Base-by-base conservation (phyloP, 768 basidiomycete genomes). In the Cystobasidium ongulense region DNA sequence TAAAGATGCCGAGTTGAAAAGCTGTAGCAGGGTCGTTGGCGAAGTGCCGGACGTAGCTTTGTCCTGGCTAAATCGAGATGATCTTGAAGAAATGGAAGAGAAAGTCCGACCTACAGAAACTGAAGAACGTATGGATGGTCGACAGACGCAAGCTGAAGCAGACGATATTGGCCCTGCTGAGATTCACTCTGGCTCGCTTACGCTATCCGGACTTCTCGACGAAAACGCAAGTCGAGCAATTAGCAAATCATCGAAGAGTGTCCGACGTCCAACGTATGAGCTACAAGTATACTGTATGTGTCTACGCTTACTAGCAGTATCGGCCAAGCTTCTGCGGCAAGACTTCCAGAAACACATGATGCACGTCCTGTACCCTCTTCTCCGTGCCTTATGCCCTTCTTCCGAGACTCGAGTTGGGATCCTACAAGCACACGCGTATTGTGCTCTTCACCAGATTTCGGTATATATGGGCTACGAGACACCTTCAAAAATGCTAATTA, bases 361-460 rank as follows among this genome's bases (percentile, higher is more conserved):
- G 53, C 54, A 59, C 25, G 17, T 25, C 5, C 50, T 71, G 11
- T 71, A 71, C 25, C 68, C 68, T 3, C 5, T 71, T 36, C 35
- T 71, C 1, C 68, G 68, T 17, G 50, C 4, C 3, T 38, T 71
- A 8, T 57, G 50, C n/a, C 52, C 54, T 29, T 57, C 53, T 17
- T n/a, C 41, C 25, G 33, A 25, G 27, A 31, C 11, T 4, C n/a
- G 29, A 8, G 4, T 15, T 11, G 50, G 41, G 1, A 23, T 67
- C 17, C 41, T 46, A 18, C 65, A 67, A 52, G 50, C 43, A 25
- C 52, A 46, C 41, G 65, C 43, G 11, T 52, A 67, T 33, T 29
- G 27, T 13, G 50, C 65, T 13, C 43, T 71, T 3, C 53, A 61
- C 25, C 27, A 61, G 11, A 23, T 61, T 2, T 46, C 68, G n/a